These are phyloP conservation scores for Ajuga chamaepitys DNA, from an alignment of 257 asterid genomes.

Conservation along the genomic window DNA sequence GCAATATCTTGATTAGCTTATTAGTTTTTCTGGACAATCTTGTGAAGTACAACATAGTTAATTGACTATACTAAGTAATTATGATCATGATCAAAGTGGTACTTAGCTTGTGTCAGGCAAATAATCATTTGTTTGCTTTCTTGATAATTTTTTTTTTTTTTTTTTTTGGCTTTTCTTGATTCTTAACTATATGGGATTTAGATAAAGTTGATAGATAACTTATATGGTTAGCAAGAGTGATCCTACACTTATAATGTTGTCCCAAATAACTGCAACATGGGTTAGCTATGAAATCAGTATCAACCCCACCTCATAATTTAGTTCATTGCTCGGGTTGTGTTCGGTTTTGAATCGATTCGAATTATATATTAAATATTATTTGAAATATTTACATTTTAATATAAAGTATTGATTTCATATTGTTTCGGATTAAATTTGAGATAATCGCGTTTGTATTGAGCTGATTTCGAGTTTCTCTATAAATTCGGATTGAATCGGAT, in stretches of 20 bases:
- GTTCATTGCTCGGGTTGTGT: neutral
- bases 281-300: slow-evolving; percentile 18
- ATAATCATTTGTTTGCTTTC: neutral
- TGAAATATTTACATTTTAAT: too few relatives aligned
- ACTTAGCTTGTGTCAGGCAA: neutral
- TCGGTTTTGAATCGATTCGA: neutral
- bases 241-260: slow-evolving; percentile 10
- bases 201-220: slow-evolving; percentile 12
- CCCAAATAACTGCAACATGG: slow-evolving; percentile 18
- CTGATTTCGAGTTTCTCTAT: too few relatives aligned
- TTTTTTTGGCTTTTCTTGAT: neutral
- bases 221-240: slow-evolving; percentile 16
- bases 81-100: slow-evolving; percentile 11
- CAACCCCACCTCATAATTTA: neutral
- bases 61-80: neutral
- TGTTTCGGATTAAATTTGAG: too few relatives aligned
- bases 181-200: slow-evolving; percentile 1
- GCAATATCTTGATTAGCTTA: neutral
- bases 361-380: too few relatives aligned
- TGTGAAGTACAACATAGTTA: neutral
- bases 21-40: neutral
- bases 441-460: too few relatives aligned
- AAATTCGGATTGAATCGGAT: too few relatives aligned
- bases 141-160: too few relatives aligned
- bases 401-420: too few relatives aligned